phyloP scores from a whole-genome alignment of 306 rosid genomes.

The Trifolium repens region DNA sequence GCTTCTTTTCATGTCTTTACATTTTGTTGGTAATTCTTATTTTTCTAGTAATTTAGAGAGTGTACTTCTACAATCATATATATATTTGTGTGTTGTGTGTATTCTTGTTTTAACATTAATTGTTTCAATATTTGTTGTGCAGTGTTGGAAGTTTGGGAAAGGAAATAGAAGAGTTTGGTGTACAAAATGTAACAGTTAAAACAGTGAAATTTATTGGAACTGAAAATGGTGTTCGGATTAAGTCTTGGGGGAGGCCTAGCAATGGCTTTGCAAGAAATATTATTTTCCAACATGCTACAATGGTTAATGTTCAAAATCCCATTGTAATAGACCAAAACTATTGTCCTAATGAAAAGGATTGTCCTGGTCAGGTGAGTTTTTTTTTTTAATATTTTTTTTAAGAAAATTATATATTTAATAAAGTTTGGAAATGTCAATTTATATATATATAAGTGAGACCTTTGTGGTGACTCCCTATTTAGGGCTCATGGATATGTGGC shows the following conservation, averaged over 20 bases:
- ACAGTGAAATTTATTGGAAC: slow-evolving; percentile 44
- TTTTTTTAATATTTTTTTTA: too few species aligned
- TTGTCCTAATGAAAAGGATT: slow-evolving; percentile 48
- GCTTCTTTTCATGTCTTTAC: too few species aligned
- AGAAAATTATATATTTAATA: too few species aligned
- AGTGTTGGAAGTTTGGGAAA: slow-evolving; percentile 67
- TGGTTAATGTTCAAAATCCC: slow-evolving; percentile 58
- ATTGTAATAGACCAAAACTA: slow-evolving; percentile 61
- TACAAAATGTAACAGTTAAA: slow-evolving; percentile 60
- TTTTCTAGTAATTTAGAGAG: too few species aligned
- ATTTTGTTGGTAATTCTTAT: too few species aligned
- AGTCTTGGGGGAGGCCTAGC: slow-evolving; percentile 65
- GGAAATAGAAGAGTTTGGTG: slow-evolving; percentile 49
- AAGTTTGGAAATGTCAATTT: too few species aligned
- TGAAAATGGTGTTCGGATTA: slow-evolving; percentile 59
- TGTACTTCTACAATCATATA: too few species aligned
- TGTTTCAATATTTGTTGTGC: slow-evolving; percentile 13
- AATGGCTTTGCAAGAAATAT: slow-evolving; percentile 55
- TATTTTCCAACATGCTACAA: slow-evolving; percentile 46
- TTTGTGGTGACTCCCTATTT: too few species aligned
- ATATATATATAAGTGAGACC: too few species aligned
- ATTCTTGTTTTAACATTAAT: neutral
- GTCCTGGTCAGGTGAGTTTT: slow-evolving; percentile 50
- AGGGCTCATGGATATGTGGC: too few species aligned
- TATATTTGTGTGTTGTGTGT: too few species aligned